Evolutionary conservation across 1,139 yeast species (phyloP).

Genomic region (Debaryomyces fabryi): DNA sequence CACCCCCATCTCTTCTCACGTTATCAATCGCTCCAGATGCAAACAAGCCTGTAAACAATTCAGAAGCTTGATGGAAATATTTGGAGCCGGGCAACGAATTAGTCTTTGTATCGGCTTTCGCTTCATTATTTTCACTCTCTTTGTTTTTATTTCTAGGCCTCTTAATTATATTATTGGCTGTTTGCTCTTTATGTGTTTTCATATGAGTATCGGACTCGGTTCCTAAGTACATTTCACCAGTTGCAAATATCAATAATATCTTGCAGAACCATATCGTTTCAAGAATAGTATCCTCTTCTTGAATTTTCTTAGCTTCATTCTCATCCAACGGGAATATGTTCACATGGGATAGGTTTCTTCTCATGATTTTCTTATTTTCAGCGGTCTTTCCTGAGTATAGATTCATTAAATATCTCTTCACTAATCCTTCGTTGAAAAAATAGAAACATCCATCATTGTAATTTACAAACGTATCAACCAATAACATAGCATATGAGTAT

Average conservation of each 20-base stretch:
- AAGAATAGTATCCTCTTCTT: constrained; percentile 59
- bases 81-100: constrained; percentile 73
- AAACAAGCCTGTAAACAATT: constrained; percentile 70
- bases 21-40: constrained; percentile 81
- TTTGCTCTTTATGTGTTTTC: constrained; percentile 34
- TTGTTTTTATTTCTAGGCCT: constrained; percentile 14
- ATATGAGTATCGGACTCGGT: constrained; percentile 56
- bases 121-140: constrained; percentile 9
- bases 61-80: constrained; percentile 75
- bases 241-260: constrained; percentile 71
- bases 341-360: constrained; percentile 38
- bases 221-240: constrained; percentile 85
- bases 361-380: constrained; percentile 43
- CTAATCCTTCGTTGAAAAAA: constrained; percentile 80
- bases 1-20: constrained; percentile 76
- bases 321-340: constrained; percentile 43
- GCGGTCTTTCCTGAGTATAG: constrained; percentile 53
- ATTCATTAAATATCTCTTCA: constrained; percentile 63
- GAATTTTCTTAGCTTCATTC: constrained; percentile 43
- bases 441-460: constrained; percentile 87
- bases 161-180: constrained; percentile 17
- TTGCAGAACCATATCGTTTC: constrained; percentile 85
- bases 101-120: constrained; percentile 9
- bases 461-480: constrained; percentile 75
- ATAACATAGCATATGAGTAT: constrained; percentile 71